A percentile compares a stretch with the other conserved stretches of the same genome.
Conservation (phyloP, 1,284 basidiomycete genomes). For the Pseudozyma pruni region DNA sequence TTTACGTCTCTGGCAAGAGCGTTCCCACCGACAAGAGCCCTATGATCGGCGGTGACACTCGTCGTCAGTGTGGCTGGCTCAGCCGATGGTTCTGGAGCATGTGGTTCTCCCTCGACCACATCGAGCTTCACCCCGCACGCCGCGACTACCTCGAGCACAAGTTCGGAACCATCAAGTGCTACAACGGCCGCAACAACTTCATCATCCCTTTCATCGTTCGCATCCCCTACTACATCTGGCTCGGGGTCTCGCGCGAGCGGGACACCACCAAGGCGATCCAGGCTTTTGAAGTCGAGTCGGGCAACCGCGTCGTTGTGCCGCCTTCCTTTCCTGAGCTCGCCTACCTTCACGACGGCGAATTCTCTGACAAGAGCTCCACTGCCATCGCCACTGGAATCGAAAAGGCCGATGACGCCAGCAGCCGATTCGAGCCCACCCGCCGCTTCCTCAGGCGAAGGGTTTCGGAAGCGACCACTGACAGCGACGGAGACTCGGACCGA, state of each 20-base stretch:
- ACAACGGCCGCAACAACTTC: constrained; percentile 80
- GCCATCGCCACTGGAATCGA: constrained; percentile 67
- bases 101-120: constrained; percentile 81
- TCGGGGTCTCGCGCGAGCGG: constrained; percentile 77
- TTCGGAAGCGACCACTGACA: constrained; percentile 69
- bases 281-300: constrained; percentile 78
- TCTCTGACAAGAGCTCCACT: constrained; percentile 40
- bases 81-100: constrained; percentile 77
- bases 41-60: constrained; percentile 76
- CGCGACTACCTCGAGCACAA: constrained; percentile 81
- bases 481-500: constrained; percentile 67
- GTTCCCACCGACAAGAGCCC: constrained; percentile 72
- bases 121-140: constrained; percentile 75
- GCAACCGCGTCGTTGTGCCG: constrained; percentile 71
- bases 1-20: constrained; percentile 78
- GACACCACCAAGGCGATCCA: constrained; percentile 75
- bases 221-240: constrained; percentile 80
- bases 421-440: constrained; percentile 57
- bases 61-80: constrained; percentile 79
- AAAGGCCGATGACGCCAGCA: constrained; percentile 66
- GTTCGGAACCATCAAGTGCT: constrained; percentile 76
- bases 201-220: constrained; percentile 77
- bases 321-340: constrained; percentile 64
- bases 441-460: constrained; percentile 61
- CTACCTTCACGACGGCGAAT: constrained; percentile 34